A percentile compares a stretch with the other conserved stretches of the same genome.
Conservation (phyloP, 1,139 yeast genomes). For the Debaryomyces udenii region DNA sequence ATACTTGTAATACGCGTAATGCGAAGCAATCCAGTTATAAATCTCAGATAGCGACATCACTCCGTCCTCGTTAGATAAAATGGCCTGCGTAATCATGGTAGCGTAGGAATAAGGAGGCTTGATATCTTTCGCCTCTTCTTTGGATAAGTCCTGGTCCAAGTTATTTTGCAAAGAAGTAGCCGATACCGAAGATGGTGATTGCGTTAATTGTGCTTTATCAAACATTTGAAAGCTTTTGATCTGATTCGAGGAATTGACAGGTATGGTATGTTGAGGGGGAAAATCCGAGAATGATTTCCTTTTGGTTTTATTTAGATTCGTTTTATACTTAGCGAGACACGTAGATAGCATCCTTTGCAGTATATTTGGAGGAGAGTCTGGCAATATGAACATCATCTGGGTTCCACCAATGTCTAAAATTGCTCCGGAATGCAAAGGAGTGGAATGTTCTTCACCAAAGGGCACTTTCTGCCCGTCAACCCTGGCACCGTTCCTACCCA, state of each 20-base stretch:
- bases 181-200: slow-evolving; percentile 43
- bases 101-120: slow-evolving; percentile 98
- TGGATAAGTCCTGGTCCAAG: slow-evolving; percentile 73
- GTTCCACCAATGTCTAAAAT: slow-evolving; percentile 94
- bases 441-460: slow-evolving; percentile 50
- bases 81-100: slow-evolving; percentile 97
- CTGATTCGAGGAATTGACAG: slow-evolving; percentile 18
- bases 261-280: slow-evolving; percentile 23
- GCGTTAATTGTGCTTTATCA: slow-evolving; percentile 43
- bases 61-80: slow-evolving; percentile 83
- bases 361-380: slow-evolving; percentile 80
- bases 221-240: slow-evolving; percentile 58
- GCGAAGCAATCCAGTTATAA: slow-evolving; percentile 84
- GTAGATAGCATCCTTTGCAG: slow-evolving; percentile 52
- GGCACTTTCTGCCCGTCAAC: slow-evolving; percentile 70
- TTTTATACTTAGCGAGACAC: slow-evolving; percentile 38
- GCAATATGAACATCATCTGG: slow-evolving; percentile 97
- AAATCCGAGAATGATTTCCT: slow-evolving; percentile 15
- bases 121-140: slow-evolving; percentile 86
- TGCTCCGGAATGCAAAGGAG: slow-evolving; percentile 78
- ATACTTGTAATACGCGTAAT: slow-evolving; percentile 88
- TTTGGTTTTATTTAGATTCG: slow-evolving; percentile 24
- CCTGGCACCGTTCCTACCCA: slow-evolving; percentile 92
- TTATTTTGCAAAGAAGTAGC: slow-evolving; percentile 50
- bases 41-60: slow-evolving; percentile 89